These are phyloP conservation scores for Crithidia thermophila DNA, from an alignment of 208 protist genomes.

Conservation along the genomic window DNA sequence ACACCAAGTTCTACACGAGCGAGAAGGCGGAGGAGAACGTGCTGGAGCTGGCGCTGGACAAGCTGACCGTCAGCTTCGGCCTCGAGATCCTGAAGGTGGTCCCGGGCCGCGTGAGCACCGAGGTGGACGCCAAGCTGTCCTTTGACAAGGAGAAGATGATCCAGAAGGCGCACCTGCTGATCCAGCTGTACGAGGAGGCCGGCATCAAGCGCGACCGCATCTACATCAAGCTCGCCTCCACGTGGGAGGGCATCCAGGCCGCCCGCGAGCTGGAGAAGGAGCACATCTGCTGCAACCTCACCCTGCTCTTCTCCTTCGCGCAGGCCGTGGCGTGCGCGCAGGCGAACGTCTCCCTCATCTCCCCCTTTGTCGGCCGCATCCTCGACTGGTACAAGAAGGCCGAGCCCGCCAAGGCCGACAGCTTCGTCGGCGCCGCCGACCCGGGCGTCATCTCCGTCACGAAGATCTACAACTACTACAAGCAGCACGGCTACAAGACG, in stretches of 20 bases:
- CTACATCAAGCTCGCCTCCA: constrained; percentile 98
- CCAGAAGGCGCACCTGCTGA: constrained; percentile 92
- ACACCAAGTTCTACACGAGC: constrained; percentile 42
- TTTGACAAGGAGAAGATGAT: constrained; percentile 95
- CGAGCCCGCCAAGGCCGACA: constrained; percentile 44
- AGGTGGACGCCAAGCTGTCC: constrained; percentile 97
- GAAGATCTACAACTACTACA: constrained; percentile 98
- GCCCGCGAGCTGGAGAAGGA: constrained; percentile 94
- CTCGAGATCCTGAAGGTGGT: constrained; percentile 97
- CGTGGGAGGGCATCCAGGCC: constrained; percentile 98
- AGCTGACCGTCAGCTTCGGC: constrained; percentile 97
- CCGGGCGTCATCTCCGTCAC: constrained; percentile 96
- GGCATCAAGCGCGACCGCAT: constrained; percentile 93
- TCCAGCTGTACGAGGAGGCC: constrained; percentile 94
- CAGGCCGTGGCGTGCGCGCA: constrained; percentile 96
- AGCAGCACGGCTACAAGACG: constrained; percentile 96
- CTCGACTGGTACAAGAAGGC: constrained; percentile 96
- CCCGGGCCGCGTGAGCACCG: constrained; percentile 96
- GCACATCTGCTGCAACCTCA: constrained; percentile 98
- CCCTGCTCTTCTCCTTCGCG: constrained; percentile 97
- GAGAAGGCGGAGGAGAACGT: constrained; percentile 43
- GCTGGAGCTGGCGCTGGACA: constrained; percentile 80
- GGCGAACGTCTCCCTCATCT: constrained; percentile 95
- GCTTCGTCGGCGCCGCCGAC: constrained; percentile 81
- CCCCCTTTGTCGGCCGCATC: constrained; percentile 97